phyloP scores from a whole-genome alignment of 2,329 filamentous ascomycete species.

The Niveomyces coronatus region DNA sequence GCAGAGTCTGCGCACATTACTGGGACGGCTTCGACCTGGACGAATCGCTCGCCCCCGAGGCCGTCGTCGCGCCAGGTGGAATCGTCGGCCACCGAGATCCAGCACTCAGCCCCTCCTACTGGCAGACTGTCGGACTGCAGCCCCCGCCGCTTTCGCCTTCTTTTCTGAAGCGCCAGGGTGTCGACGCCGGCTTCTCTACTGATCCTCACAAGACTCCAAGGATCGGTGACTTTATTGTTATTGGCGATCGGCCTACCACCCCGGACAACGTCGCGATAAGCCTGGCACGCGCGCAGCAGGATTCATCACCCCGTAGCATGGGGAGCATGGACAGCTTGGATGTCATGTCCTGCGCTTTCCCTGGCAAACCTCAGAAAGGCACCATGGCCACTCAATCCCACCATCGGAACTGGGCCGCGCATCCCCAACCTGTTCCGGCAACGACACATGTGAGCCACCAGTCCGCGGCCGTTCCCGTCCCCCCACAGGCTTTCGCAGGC shows the following conservation, averaged over 20 bases:
- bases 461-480: slow-evolving; percentile 43
- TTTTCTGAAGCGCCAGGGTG: slow-evolving; percentile 12
- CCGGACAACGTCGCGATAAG: slow-evolving; percentile 27
- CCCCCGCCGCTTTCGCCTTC: slow-evolving; percentile 31
- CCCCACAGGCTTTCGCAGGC: slow-evolving; percentile 46
- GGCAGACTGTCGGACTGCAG: slow-evolving; percentile 34
- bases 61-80: slow-evolving; percentile 68
- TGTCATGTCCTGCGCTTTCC: slow-evolving; percentile 54
- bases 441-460: slow-evolving; percentile 28
- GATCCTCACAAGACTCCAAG: slow-evolving; percentile 37
- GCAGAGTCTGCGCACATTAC: slow-evolving; percentile 76
- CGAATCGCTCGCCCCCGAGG: slow-evolving; percentile 49
- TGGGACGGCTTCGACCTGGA: slow-evolving; percentile 71
- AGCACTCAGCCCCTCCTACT: slow-evolving; percentile 43
- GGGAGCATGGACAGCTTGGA: slow-evolving; percentile 52
- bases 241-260: slow-evolving; percentile 35
- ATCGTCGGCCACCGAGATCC: slow-evolving; percentile 51
- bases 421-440: slow-evolving; percentile 32
- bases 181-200: slow-evolving; percentile 31
- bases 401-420: slow-evolving; percentile 39
- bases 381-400: slow-evolving; percentile 28
- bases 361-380: slow-evolving; percentile 37
- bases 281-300: slow-evolving; percentile 15
- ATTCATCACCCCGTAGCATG: slow-evolving; percentile 44
- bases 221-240: slow-evolving; percentile 34